A percentile compares a stretch with the other conserved stretches of the same genome.
These are phyloP conservation scores for Podila clonocystis DNA, from an alignment of 192 early-diverging fungal genomes.

Conservation along the genomic window DNA sequence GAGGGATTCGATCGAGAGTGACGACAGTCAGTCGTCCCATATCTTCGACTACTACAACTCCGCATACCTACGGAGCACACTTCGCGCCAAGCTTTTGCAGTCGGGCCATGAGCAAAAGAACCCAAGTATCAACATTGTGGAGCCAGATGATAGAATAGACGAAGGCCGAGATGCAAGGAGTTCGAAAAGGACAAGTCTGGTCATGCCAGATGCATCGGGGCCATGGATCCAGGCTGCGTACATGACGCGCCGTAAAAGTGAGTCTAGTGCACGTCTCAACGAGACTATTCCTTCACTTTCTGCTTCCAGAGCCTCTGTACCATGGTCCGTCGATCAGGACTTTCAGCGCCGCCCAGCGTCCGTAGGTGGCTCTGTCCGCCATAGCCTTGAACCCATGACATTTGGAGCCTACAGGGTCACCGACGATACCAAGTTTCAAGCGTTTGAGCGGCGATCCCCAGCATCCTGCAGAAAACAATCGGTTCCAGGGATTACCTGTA, in stretches of 20 bases:
- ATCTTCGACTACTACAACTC: constrained; percentile 34
- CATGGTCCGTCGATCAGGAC: background rate
- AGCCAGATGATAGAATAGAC: background rate
- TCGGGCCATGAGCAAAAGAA: background rate
- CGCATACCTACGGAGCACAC: background rate
- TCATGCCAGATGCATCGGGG: background rate
- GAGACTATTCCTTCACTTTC: background rate
- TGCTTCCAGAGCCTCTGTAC: background rate
- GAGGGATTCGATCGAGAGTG: constrained; percentile 21
- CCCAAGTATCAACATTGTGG: background rate
- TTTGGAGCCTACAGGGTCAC: background rate
- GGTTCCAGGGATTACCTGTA: constrained; percentile 11
- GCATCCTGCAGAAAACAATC: background rate
- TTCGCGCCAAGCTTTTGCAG: background rate
- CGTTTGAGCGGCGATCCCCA: background rate
- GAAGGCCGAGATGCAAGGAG: background rate
- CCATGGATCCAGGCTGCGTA: constrained; percentile 40
- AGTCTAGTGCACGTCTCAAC: background rate
- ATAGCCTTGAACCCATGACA: background rate
- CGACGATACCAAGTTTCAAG: background rate
- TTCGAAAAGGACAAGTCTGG: background rate
- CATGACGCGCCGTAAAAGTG: constrained; percentile 43
- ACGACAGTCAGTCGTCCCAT: constrained; percentile 18
- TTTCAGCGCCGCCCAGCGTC: background rate
- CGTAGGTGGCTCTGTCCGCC: background rate